Evolutionary conservation across 495 filamentous ascomycete genomes (phyloP), one percentile per base, ranked within the genome.

Genomic region (Hypomontagnella monticulosa): DNA sequence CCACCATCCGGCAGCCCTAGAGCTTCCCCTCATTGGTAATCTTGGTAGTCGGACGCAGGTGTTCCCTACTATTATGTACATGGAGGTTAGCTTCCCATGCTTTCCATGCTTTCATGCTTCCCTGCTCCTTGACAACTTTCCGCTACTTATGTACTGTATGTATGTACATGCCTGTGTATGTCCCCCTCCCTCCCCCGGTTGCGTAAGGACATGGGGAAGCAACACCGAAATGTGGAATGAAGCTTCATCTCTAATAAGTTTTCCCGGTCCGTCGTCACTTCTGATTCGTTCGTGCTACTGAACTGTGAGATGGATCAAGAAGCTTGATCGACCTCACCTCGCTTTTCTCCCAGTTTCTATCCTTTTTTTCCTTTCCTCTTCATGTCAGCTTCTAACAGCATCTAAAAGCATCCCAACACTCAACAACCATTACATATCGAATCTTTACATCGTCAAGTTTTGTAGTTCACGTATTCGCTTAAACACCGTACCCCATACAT

Each of bases 281-380:
- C 71, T 74, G 73, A 76, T 76, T 76, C 71, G 73, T 61, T 48
- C 36, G 64, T 67, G 50, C 53, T 61, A 64, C 68, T 58, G 18
- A 66, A 64, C 55, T 62, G 63, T 68, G 68, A 70, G 65, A 63
- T 68, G 64, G 49, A 63, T 65, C 40, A 51, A 66, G 65, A 71
- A 69, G 64, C 67, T 63, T 53, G 57, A 62, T 66, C 71, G 66
- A 76, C 73, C 70, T 75, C 71, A 74, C 65, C 63, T 65, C 66
- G 55, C 49, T 48, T 48, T 70, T 56, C 52, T 58, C 66, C 61
- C 57, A 46, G 33, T 57, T 63, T 64, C 54, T 59, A 50, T 46
- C 61, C 34, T 57, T 66, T 54, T 53, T 43, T 48, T 37, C 16
- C 42, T 57, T 63, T 54, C 46, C 30, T 63, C 40, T 48, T 63